Base-by-base conservation (phyloP, 208 protist species). In the Trypanosomatidae sp. region DNA sequence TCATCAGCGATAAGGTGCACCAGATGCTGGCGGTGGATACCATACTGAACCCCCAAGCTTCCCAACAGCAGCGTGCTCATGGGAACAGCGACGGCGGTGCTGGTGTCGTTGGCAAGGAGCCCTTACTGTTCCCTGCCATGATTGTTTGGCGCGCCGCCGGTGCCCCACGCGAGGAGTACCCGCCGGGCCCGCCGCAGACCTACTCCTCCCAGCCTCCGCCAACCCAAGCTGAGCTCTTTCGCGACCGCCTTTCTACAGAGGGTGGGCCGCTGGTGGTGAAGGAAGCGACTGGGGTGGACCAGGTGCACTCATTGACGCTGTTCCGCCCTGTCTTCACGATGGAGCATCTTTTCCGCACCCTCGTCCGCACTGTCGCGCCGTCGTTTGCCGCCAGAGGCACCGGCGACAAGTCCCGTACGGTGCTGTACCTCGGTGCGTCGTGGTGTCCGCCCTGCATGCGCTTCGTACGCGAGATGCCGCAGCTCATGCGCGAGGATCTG, bases 371-470 rank as follows among this genome's bases (percentile, higher is more conserved):
- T 2, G 66, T 79, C 43, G 62, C 74, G 36, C 73, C 79, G 13
- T 71, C 71, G 6, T 69, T 46, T 55, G 69, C 78, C 7, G 28
- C 17, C 25, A 55, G 49, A 50, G 62, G 52, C 13, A 41, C 71
- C 2, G 75, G 56, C 5, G 76, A 53, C 62, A 69, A 69, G 56
- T 75, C 68, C 1, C 74, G 78, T 73, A 89, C 89, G 1, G 55
- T 94, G 41, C 66, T 95, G 33, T 94, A 91, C 78, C 74, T 93
- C 62, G 87, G 92, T 13, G 91, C 91, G n/a, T 90, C 86, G 17
- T 93, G 89, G 89, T 96, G 91, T 81, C 91, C 91, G 50, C 91
- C 90, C 55, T 96, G 92, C 78, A 90, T 92, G 86, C 83, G 87
- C 60, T 85, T 93, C 44, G 83, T 94, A 15, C 69, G 68, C 39